Percentiles rank a stretch among this genome's conserved stretches.
These are phyloP conservation scores for Verticillium nonalfalfae DNA, from an alignment of 2,329 filamentous ascomycete species.

Conservation along the genomic window DNA sequence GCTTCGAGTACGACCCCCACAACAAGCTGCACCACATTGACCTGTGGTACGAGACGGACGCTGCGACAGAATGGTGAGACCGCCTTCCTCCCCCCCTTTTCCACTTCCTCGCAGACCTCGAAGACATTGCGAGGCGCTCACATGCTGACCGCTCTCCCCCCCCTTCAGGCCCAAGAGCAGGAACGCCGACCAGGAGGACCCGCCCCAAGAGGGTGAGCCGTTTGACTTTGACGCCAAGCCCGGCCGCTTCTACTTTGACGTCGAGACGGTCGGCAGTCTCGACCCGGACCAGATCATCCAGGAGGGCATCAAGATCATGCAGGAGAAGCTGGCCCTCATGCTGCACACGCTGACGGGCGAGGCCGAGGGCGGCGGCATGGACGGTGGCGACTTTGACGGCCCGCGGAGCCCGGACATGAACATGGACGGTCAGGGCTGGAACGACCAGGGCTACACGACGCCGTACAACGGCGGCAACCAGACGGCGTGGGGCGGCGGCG, in stretches of 20 bases:
- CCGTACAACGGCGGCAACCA: constrained; percentile 56
- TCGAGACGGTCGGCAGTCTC: constrained; percentile 82
- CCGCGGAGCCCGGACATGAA: constrained; percentile 60
- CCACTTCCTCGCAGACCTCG: no score
- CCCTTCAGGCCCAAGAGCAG: constrained; percentile 67
- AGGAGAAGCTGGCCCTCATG: constrained; percentile 81
- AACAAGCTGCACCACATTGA: constrained; percentile 92
- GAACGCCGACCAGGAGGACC: constrained; percentile 74
- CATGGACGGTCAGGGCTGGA: constrained; percentile 42
- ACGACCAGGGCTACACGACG: constrained; percentile 61
- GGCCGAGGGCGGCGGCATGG: constrained; percentile 44
- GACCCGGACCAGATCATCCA: constrained; percentile 87
- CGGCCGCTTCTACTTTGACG: constrained; percentile 83
- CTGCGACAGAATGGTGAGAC: constrained; percentile 72
- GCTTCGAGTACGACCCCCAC: constrained; percentile 96
- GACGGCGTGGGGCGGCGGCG: constrained; percentile 61
- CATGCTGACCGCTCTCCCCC: constrained; percentile 16
- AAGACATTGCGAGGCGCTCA: no score
- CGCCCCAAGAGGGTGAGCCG: constrained; percentile 71
- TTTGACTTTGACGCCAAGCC: constrained; percentile 91
- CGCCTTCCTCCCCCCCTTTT: neutral
- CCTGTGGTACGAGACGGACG: constrained; percentile 89
- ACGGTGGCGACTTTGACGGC: constrained; percentile 55
- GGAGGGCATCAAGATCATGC: constrained; percentile 80
- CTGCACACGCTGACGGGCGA: constrained; percentile 56